Evolutionary conservation across 208 protist genomes (phyloP).

Genomic region (Wallacemonas rigidus): DNA sequence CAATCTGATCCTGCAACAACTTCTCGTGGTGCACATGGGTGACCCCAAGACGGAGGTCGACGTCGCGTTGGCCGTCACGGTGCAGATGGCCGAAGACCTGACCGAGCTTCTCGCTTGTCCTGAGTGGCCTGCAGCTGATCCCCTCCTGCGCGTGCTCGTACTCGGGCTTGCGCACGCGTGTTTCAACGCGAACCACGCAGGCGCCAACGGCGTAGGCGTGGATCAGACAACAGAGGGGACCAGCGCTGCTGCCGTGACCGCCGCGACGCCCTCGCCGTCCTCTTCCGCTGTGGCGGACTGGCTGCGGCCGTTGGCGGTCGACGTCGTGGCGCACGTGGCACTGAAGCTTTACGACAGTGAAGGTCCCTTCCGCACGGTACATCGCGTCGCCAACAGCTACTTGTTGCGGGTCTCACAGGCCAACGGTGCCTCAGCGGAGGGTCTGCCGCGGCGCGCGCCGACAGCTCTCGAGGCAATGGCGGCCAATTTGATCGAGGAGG

Average conservation of each 20-base stretch:
- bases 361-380: constrained; percentile 5
- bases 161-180: constrained; percentile 38
- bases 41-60: constrained; percentile 44
- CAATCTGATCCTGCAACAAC: constrained; percentile 40
- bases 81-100: constrained; percentile 74
- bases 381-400: constrained; percentile 1
- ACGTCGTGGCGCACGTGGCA: constrained; percentile 65
- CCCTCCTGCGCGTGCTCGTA: constrained; percentile 62
- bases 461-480: constrained; percentile 1
- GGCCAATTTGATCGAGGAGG: constrained; percentile 7
- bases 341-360: constrained; percentile 46
- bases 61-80: constrained; percentile 28
- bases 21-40: constrained; percentile 30
- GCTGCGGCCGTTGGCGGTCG: constrained; percentile 51
- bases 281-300: constrained; percentile 20
- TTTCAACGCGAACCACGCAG: constrained; percentile 8
- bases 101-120: constrained; percentile 65
- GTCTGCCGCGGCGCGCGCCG: neutral
- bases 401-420: neutral
- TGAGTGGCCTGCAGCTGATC: constrained; percentile 76
- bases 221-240: too few relatives aligned
- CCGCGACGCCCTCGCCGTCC: too few relatives aligned
- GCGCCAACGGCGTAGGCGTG: neutral
- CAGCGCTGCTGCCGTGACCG: too few relatives aligned
- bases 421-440: neutral